Evolutionary conservation across 805 yeast genomes (phyloP), one percentile per base, ranked within the genome.

Genomic region (Cyberlindnera lachancei): DNA sequence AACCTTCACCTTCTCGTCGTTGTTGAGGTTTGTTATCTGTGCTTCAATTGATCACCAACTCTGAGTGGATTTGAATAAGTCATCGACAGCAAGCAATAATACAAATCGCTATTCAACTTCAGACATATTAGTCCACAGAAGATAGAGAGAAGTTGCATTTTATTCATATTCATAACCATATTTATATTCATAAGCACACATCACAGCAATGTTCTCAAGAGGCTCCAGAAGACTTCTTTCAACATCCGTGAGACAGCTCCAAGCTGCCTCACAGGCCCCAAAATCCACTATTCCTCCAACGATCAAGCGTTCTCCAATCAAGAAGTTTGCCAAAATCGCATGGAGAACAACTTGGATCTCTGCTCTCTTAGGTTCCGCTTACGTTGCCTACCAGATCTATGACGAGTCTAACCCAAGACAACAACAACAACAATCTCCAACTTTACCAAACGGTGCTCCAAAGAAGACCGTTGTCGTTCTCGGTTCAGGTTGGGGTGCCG

Each of bases 401-500:
- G 61, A 62, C 26, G 90, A 81, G 58, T 59, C 72, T 6, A 64
- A 68, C 44, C 88, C 88, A 6, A 61, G 65, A 21, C 60, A 65
- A 13, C 87, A 80, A 52, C 45, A 59, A 30, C 76, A 78, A 32
- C 86, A 79, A 52, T 61, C 73, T n/a, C 66, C 73, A 9, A 57
- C 63, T 13, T 65, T 72, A 41, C 62, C 67, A 29, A 66, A 65
- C 42, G 68, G 68, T 26, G 50, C 59, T 24, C 61, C 59, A 30
- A 58, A 61, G 41, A 63, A 63, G 50, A 63, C 64, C 15, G 33
- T 65, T 37, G 92, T 90, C 33, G 78, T 71, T 59, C 73, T 74
- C 53, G 94, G 94, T 40, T 77, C 95, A 15, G 97, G 96, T 34
- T 88, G 97, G 97, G 96, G 95, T 39, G 74, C 94, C 10, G 79